phyloP scores from a whole-genome alignment of 495 filamentous ascomycete species.

The Hyaloscypha bicolor region DNA sequence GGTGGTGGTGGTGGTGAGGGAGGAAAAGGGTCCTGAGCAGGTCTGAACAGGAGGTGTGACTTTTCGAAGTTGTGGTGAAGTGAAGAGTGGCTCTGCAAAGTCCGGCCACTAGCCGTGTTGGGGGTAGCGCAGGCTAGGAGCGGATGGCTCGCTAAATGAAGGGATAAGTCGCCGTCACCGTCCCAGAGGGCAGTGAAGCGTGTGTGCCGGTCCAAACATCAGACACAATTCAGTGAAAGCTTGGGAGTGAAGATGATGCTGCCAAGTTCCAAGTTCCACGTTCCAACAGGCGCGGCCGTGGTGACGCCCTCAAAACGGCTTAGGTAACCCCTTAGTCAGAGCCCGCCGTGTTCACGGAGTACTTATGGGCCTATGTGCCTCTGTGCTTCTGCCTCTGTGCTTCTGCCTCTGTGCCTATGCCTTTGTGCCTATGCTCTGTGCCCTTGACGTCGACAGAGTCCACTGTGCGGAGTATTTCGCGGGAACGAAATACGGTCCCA shows the following conservation, averaged over 20 bases:
- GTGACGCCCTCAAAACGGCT: not conserved
- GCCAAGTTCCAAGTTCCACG: not conserved
- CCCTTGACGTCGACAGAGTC: not conserved
- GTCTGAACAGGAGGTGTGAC: conserved; percentile 17
- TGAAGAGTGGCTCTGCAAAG: not conserved
- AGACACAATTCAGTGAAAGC: not conserved
- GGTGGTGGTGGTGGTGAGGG: conserved; percentile 20
- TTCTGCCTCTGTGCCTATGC: not conserved
- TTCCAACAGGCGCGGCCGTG: not conserved
- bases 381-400: not conserved
- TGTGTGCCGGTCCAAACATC: not conserved
- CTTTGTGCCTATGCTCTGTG: not conserved
- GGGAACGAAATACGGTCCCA: too few species aligned
- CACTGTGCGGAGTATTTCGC: not conserved
- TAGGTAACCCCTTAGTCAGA: not conserved
- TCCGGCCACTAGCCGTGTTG: not conserved
- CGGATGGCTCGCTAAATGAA: not conserved
- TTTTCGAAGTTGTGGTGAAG: conserved; percentile 3
- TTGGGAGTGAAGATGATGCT: not conserved
- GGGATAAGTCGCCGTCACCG: not conserved
- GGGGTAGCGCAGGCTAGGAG: not conserved
- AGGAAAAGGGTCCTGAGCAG: conserved; percentile 5
- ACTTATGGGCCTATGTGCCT: too few species aligned
- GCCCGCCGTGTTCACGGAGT: not conserved
- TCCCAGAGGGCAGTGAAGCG: not conserved